Evolutionary conservation across 148 eudicot genomes (phyloP), one percentile per base, ranked within the genome.

Genomic region (Rhododendron griersonianum): DNA sequence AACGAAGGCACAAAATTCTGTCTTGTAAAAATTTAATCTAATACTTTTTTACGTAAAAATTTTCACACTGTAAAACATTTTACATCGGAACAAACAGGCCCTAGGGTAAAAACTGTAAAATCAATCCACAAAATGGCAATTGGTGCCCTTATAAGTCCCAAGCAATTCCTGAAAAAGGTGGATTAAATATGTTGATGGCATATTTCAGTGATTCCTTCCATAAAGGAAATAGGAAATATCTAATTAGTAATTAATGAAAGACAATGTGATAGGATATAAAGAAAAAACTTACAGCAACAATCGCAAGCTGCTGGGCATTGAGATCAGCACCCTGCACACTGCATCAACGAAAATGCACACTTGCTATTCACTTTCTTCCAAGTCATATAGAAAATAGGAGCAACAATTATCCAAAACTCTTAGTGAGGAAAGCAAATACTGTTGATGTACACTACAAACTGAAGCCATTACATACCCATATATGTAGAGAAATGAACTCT

Each of bases 251-350:
- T 39, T 78, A 78, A 48, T 15, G 82, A 23, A 47, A 51, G 37
- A 57, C 59, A 37, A 30, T 9, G 23, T 39, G 63, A 71, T 21
- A 85, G 35, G 6, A 85, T 53, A 78, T 1, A 83, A 41, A 59
- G 28, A 37, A 77, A 67, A 16, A 79, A 90, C 98, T 93, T 95
- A 96, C 99, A 86, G 96, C 89, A 89, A 90, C 98, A 91, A 95
- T 80, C 0, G 99, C 94, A 84, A 97, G 98, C 93, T 97, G 99
- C 90, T 97, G 93, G 48, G 96, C 96, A 90, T 89, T 90, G 41
- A 95, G 89, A 85, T 91, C 93, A 91, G 99, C 93, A 21, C 88
- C 90, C 87, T 89, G 98, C 88, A 97, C 85, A 90, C 99, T 96
- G 93, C 85, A 85, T 85, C 73, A 85, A 74, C 21, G 79, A 81